Percentiles rank a stretch among this genome's conserved stretches.
phyloP scores from a whole-genome alignment of 1,284 basidiomycete species.

The Heimioporus retisporus region DNA sequence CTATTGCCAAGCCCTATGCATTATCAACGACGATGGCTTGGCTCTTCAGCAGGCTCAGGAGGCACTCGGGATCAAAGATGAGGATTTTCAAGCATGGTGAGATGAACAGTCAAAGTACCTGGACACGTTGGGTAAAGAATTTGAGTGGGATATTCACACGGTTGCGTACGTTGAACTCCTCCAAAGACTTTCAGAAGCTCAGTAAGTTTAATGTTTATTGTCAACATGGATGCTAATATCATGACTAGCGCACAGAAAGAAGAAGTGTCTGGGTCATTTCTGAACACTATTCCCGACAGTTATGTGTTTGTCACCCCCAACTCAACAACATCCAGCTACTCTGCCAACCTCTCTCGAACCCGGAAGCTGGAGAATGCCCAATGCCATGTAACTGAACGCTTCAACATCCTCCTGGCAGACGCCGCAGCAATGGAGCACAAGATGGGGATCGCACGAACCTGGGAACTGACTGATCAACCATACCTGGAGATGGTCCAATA shows the following conservation, averaged over 20 bases:
- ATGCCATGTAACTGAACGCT: neutral
- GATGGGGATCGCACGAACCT: neutral
- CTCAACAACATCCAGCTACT: neutral
- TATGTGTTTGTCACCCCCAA: neutral
- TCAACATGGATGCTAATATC: too few species aligned
- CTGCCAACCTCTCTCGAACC: neutral
- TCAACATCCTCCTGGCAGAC: neutral
- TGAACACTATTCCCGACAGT: neutral
- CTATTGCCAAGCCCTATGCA: constrained; percentile 33
- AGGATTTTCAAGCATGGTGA: neutral
- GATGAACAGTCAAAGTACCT: neutral
- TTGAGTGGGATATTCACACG: neutral
- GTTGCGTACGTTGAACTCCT: neutral
- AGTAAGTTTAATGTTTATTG: neutral
- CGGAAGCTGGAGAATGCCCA: neutral
- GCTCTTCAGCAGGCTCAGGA: neutral
- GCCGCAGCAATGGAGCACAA: neutral
- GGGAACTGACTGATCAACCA: neutral
- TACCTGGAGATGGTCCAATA: neutral
- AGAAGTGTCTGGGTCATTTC: neutral
- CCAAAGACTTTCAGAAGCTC: neutral
- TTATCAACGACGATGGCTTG: neutral
- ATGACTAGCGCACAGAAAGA: neutral
- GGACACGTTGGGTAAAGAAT: neutral
- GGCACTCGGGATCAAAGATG: neutral